Base-by-base conservation (phyloP, 345 rosid genomes). In the Populus euphratica region DNA sequence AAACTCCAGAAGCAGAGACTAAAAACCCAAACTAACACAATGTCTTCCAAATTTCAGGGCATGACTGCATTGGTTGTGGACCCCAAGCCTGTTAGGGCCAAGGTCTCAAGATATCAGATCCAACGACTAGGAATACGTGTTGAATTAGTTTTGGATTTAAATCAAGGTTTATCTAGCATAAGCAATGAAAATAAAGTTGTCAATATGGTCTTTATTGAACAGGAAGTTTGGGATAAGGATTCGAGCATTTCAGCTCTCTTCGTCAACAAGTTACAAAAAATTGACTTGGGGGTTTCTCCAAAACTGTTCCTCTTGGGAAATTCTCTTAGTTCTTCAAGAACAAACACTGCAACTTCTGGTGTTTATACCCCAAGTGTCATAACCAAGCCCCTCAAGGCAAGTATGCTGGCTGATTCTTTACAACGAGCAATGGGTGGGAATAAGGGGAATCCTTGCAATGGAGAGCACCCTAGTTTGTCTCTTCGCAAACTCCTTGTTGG, bases 21-120 rank as follows among this genome's bases (percentile, higher is more conserved):
- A 56, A 86, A 84, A 72, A 82, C 66, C 76, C 91, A 78, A 71
- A 71, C 87, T 25, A 85, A 74, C 68, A 38, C 77, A 31, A 18
- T 84, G 5, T 76, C 84, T 62, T 80, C 91, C 1, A 97, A 90
- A 73, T 90, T 95, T 73, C 80, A 77, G 62, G 92, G 93, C 77
- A 92, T 90, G 94, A 82, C 78, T 77, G 96, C 98, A 36, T 68
- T 91, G 76, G 81, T 95, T 84, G 93, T 95, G 75, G 99, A 95
- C 81, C 81, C 88, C 64, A 88, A 95, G 78, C 85, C 91, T 33
- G 85, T 88, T 41, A 86, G 98, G 61, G 96, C 94, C 75, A 84
- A 86, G 59, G 97, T 93, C 74, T 89, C 98, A 7, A 86, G 84
- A 83, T 95, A 91, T 85, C 94, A 95, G 83, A 80, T 93, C 65